phyloP scores from a whole-genome alignment of 129 eudicot species.

The Lactuca saligna region DNA sequence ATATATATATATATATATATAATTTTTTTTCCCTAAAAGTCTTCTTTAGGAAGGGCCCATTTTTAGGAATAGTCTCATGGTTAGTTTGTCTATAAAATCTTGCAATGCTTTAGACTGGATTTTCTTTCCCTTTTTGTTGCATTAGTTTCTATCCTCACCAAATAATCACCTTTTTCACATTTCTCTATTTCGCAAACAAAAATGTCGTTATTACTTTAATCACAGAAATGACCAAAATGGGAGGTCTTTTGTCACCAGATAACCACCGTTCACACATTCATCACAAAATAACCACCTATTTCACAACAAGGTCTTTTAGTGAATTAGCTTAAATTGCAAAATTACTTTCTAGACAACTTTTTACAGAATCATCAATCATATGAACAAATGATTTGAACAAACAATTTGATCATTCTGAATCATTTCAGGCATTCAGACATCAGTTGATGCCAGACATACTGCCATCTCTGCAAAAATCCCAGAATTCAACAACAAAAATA shows the following conservation, averaged over 20 bases:
- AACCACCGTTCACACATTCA: neutral
- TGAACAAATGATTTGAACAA: too few species aligned
- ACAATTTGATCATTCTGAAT: neutral
- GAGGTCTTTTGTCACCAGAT: neutral
- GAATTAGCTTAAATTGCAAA: neutral
- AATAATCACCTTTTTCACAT: too few species aligned
- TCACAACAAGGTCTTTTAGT: neutral
- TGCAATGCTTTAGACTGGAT: neutral
- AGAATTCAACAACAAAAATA: slow-evolving; percentile 77
- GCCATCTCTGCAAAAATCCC: slow-evolving; percentile 92
- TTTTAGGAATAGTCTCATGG: slow-evolving; percentile 21
- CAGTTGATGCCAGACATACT: slow-evolving; percentile 79
- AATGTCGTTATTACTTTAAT: too few species aligned
- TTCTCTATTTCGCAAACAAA: too few species aligned
- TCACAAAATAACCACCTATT: neutral
- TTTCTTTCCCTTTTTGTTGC: neutral
- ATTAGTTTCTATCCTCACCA: neutral
- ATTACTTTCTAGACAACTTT: neutral
- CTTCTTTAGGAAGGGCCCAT: neutral
- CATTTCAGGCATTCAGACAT: slow-evolving; percentile 72
- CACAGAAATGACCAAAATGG: neutral
- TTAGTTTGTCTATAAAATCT: slow-evolving; percentile 2
- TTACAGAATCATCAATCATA: too few species aligned
- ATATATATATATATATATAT: neutral
- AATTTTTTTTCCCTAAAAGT: neutral